Evolutionary conservation across 495 filamentous ascomycete genomes (phyloP).

Genomic region (Corynascus novoguineensis): DNA sequence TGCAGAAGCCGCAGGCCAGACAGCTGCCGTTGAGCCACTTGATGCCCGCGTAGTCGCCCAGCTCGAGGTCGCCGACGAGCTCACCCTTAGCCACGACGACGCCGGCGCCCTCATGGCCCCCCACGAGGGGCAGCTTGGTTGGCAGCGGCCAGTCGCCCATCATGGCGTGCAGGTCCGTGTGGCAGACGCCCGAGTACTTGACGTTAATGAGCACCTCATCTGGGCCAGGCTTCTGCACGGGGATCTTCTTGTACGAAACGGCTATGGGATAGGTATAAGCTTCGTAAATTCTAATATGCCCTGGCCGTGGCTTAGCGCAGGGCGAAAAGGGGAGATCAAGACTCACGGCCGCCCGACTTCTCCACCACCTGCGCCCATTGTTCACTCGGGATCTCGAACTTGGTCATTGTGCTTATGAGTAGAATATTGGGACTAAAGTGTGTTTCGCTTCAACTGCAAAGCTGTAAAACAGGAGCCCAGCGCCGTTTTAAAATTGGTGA

Average conservation of each 20-base stretch:
- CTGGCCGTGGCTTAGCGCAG: not conserved
- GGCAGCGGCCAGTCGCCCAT: constrained; percentile 83
- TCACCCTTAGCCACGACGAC: constrained; percentile 74
- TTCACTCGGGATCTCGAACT: constrained; percentile 54
- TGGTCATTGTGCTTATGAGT: constrained; percentile 24
- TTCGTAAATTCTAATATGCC: constrained; percentile 14
- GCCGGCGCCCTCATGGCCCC: constrained; percentile 91
- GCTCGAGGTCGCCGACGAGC: constrained; percentile 64
- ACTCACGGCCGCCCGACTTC: constrained; percentile 62
- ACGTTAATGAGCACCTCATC: constrained; percentile 90
- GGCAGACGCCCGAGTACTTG: constrained; percentile 89
- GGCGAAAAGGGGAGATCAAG: not conserved
- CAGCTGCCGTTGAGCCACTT: constrained; percentile 91
- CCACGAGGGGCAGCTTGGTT: constrained; percentile 77
- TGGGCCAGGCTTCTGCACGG: constrained; percentile 68
- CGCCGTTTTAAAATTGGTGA: too few species aligned
- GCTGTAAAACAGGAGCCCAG: too few species aligned
- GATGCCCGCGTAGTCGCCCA: constrained; percentile 78
- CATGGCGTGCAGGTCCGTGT: constrained; percentile 81
- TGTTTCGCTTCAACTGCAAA: too few species aligned
- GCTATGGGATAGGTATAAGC: constrained; percentile 32
- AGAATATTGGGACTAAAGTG: not conserved
- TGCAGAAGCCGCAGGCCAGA: constrained; percentile 73
- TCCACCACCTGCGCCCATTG: constrained; percentile 89
- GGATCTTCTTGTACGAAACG: constrained; percentile 74